A percentile compares a stretch with the other conserved stretches of the same genome.
These are phyloP conservation scores for Coriaria nepalensis DNA, from an alignment of 306 rosid species.

Conservation along the genomic window DNA sequence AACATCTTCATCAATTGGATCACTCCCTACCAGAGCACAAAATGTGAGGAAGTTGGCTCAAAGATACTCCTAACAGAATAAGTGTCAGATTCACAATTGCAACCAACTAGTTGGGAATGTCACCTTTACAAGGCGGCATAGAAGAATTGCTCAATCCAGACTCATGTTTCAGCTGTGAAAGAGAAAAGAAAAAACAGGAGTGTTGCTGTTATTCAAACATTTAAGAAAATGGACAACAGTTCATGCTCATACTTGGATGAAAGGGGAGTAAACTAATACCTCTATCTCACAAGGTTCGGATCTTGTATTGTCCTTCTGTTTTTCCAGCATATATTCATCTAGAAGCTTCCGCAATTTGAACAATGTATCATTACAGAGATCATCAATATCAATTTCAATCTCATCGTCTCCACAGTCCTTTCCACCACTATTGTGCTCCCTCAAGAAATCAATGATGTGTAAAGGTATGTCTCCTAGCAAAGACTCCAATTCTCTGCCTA, in stretches of 20 bases:
- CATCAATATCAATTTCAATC: conserved; percentile 75
- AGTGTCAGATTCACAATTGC: neutral
- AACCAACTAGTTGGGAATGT: conserved; percentile 10
- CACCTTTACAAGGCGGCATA: conserved; percentile 72
- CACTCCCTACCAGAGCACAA: conserved; percentile 42
- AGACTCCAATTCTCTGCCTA: conserved; percentile 65
- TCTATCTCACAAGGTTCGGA: conserved; percentile 62
- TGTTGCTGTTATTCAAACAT: neutral
- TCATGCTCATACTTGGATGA: neutral
- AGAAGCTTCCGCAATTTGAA: conserved; percentile 47
- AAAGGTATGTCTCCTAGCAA: conserved; percentile 50
- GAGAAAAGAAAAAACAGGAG: conserved; percentile 9
- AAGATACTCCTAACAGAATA: neutral
- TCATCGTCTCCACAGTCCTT: conserved; percentile 61
- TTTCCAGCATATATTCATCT: conserved; percentile 47
- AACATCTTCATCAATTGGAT: conserved; percentile 50
- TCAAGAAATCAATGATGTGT: conserved; percentile 61
- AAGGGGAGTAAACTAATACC: conserved; percentile 23
- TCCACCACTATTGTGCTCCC: conserved; percentile 52
- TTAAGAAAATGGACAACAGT: neutral
- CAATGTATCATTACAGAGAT: conserved; percentile 60
- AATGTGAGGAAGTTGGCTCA: neutral
- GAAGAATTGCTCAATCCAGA: conserved; percentile 81
- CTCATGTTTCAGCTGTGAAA: conserved; percentile 58
- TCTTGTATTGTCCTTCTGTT: conserved; percentile 31